Conservation (phyloP, 164 flowering plant genomes). For the Umbellularia californica region DNA sequence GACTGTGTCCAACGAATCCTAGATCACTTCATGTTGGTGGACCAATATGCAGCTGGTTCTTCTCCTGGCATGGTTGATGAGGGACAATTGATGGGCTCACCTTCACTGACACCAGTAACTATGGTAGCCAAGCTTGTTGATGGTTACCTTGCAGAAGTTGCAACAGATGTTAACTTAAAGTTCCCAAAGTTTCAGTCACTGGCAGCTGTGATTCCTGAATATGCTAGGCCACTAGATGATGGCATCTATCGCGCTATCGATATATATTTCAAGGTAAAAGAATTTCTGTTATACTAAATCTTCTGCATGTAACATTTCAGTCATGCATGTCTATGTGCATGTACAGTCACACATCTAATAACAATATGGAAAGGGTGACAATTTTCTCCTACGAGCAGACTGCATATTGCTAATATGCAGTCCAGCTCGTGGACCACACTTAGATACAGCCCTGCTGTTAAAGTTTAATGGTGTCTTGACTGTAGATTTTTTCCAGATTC, state of each 20-base stretch:
- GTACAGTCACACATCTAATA: too few species aligned
- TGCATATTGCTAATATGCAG: too few species aligned
- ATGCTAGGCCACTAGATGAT: constrained; percentile 71
- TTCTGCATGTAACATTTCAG: neutral
- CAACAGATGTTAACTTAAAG: constrained; percentile 69
- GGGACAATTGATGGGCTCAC: constrained; percentile 40
- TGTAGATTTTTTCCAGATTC: too few species aligned
- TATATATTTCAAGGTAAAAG: constrained; percentile 68
- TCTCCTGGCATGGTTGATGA: constrained; percentile 44
- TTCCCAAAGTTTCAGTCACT: constrained; percentile 60
- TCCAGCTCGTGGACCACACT: too few species aligned
- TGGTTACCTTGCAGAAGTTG: constrained; percentile 72
- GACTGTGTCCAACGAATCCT: constrained; percentile 74
- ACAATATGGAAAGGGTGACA: too few species aligned
- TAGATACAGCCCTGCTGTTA: too few species aligned
- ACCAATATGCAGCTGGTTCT: constrained; percentile 19
- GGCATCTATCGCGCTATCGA: constrained; percentile 82
- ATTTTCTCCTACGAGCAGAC: too few species aligned
- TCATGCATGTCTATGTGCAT: neutral
- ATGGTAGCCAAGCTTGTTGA: constrained; percentile 75
- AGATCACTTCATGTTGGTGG: constrained; percentile 50
- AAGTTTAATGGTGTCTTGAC: too few species aligned
- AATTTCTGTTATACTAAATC: neutral
- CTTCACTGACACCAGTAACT: constrained; percentile 49
- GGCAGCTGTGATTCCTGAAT: constrained; percentile 68